Percentiles rank a stretch among this genome's conserved stretches.
These are phyloP conservation scores for Epichloe coenophiala DNA, from an alignment of 2,329 filamentous ascomycete genomes.

Conservation along the genomic window DNA sequence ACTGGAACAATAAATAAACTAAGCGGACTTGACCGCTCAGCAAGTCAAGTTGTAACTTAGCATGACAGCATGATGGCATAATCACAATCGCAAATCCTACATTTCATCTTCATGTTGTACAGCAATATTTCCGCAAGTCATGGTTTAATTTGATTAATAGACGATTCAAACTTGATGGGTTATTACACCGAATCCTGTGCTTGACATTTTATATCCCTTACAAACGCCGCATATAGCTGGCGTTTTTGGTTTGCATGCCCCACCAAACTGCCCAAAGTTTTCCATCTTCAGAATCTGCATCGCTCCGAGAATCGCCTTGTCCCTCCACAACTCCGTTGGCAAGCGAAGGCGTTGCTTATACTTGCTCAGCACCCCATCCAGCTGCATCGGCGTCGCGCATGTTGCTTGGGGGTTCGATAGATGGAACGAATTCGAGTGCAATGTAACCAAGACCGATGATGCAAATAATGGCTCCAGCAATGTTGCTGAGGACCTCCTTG, in stretches of 20 bases:
- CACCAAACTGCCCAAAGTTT: background rate
- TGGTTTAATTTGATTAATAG: background rate
- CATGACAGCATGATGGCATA: background rate
- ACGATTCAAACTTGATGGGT: background rate
- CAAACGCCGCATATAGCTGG: background rate
- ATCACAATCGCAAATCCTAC: background rate
- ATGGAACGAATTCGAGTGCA: slow-evolving; percentile 62
- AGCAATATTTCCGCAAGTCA: background rate
- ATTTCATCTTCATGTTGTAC: too few species aligned
- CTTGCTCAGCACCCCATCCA: slow-evolving; percentile 66
- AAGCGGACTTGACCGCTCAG: background rate
- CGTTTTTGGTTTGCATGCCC: background rate
- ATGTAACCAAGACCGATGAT: slow-evolving; percentile 67
- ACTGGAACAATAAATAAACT: slow-evolving; percentile 33
- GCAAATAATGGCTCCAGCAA: slow-evolving; percentile 67
- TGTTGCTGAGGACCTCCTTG: slow-evolving; percentile 49
- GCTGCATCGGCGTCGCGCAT: slow-evolving; percentile 62
- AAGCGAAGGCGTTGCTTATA: slow-evolving; percentile 29
- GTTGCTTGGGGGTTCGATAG: slow-evolving; percentile 67
- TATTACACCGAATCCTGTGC: background rate
- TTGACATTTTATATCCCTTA: too few species aligned
- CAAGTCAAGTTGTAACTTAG: background rate
- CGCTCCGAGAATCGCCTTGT: background rate
- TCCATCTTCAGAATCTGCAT: background rate
- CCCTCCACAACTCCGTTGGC: background rate